phyloP scores from a whole-genome alignment of 352 stramenopile species.

The Pythium angustatum region DNA sequence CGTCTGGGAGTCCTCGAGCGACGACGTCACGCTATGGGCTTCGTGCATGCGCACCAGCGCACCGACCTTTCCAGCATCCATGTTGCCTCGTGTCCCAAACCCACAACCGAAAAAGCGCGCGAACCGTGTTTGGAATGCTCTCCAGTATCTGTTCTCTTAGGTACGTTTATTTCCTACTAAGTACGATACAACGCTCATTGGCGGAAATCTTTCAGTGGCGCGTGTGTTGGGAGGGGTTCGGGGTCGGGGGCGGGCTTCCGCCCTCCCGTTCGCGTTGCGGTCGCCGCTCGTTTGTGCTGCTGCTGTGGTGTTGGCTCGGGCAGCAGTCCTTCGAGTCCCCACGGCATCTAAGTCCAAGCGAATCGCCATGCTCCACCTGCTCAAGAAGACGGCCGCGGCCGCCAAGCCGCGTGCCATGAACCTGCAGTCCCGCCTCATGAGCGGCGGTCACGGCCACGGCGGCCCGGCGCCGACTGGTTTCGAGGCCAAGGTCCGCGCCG shows the following conservation, averaged over 20 bases:
- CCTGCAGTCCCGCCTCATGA: slow-evolving; percentile 76
- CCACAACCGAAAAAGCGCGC: background rate
- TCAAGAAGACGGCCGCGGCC: slow-evolving; percentile 66
- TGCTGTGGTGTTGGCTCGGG: slow-evolving; percentile 1
- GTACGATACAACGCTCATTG: slow-evolving; percentile 23
- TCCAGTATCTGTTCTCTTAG: background rate
- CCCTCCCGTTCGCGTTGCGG: background rate
- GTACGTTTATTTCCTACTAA: slow-evolving; percentile 17
- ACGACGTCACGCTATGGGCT: slow-evolving; percentile 5
- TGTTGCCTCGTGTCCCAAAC: background rate
- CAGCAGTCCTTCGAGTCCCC: slow-evolving; percentile 12
- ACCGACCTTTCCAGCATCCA: slow-evolving; percentile 17
- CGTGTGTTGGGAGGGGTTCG: slow-evolving; percentile 16
- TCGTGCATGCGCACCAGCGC: slow-evolving; percentile 37
- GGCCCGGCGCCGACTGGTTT: slow-evolving; percentile 67
- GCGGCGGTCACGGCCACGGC: slow-evolving; percentile 56
- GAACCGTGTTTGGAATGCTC: slow-evolving; percentile 10
- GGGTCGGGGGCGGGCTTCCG: background rate
- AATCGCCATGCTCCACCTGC: slow-evolving; percentile 65
- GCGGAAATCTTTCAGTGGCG: slow-evolving; percentile 25
- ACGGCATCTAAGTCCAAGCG: background rate
- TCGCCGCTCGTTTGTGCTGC: slow-evolving; percentile 7
- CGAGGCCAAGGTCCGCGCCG: slow-evolving; percentile 83
- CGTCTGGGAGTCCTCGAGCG: slow-evolving; percentile 5
- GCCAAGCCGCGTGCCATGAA: slow-evolving; percentile 48